Percentiles rank a stretch among this genome's conserved stretches.
phyloP scores from a whole-genome alignment of 1,139 yeast genomes.

The Pichia cactophila region DNA sequence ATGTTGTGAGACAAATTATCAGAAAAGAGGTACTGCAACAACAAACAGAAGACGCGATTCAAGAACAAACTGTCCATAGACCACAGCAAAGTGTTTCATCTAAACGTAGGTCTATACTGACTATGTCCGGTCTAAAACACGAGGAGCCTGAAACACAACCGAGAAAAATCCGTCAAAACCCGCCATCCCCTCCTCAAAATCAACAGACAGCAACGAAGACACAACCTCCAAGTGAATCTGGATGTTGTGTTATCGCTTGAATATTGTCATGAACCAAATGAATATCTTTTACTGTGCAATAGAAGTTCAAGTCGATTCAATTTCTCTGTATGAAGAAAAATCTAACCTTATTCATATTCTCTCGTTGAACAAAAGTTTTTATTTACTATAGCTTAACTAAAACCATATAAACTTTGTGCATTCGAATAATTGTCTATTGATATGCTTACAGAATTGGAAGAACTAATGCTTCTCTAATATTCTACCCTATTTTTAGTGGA shows the following conservation, averaged over 20 bases:
- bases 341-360: no score
- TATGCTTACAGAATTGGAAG: no score
- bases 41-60: constrained; percentile 1
- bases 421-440: no score
- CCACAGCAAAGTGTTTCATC: neutral
- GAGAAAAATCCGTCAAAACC: neutral
- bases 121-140: neutral
- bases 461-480: no score
- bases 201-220: neutral
- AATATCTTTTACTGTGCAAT: no score
- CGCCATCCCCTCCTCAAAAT: neutral
- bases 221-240: neutral
- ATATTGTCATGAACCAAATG: neutral
- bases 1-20: constrained; percentile 59
- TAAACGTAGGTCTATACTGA: neutral
- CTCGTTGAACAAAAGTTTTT: no score
- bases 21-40: constrained; percentile 50
- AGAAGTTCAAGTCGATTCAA: no score
- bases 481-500: no score
- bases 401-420: no score
- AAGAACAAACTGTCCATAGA: neutral
- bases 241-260: neutral
- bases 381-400: no score
- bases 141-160: neutral
- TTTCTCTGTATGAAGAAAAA: no score